These are phyloP conservation scores for Diophrys sp. DNA, from an alignment of 73 alveolate genomes.

Conservation along the genomic window DNA sequence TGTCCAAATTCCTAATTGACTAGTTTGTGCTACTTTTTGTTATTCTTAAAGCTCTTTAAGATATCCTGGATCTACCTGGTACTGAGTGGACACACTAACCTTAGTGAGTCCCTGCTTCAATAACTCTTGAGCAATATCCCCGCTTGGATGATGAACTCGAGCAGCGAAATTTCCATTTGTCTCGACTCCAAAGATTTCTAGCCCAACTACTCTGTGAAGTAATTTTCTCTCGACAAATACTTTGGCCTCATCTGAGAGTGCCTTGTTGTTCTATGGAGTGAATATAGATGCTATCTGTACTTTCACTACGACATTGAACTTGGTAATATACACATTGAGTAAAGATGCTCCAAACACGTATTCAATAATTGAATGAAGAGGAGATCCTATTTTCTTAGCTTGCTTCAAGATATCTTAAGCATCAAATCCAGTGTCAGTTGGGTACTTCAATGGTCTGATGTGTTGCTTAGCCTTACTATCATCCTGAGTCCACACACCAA, in stretches of 20 bases:
- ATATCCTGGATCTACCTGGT: no score
- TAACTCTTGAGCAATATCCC: slow-evolving; percentile 53
- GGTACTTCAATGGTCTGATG: slow-evolving; percentile 34
- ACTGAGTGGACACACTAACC: no score
- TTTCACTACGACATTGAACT: slow-evolving; percentile 33
- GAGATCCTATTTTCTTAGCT: slow-evolving; percentile 41
- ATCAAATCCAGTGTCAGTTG: slow-evolving; percentile 33
- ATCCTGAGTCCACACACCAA: slow-evolving; percentile 23
- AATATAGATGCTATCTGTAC: slow-evolving; percentile 31
- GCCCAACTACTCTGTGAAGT: slow-evolving; percentile 52
- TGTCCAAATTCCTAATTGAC: no score
- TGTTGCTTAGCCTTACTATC: slow-evolving; percentile 30
- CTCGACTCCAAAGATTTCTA: slow-evolving; percentile 32
- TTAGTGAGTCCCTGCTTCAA: slow-evolving; percentile 42
- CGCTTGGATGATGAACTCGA: slow-evolving; percentile 54
- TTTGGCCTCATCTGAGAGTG: slow-evolving; percentile 42
- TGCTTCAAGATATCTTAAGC: slow-evolving; percentile 32
- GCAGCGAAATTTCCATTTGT: slow-evolving; percentile 47
- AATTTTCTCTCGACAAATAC: slow-evolving; percentile 47
- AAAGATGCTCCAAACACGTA: slow-evolving; percentile 47
- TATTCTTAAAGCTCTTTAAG: no score
- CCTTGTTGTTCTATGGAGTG: slow-evolving; percentile 49
- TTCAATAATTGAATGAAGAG: slow-evolving; percentile 50
- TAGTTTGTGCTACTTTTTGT: no score
- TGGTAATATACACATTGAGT: slow-evolving; percentile 39